Base-by-base conservation (phyloP, 2,329 filamentous ascomycete genomes). In the Aurifilum marmelostoma region DNA sequence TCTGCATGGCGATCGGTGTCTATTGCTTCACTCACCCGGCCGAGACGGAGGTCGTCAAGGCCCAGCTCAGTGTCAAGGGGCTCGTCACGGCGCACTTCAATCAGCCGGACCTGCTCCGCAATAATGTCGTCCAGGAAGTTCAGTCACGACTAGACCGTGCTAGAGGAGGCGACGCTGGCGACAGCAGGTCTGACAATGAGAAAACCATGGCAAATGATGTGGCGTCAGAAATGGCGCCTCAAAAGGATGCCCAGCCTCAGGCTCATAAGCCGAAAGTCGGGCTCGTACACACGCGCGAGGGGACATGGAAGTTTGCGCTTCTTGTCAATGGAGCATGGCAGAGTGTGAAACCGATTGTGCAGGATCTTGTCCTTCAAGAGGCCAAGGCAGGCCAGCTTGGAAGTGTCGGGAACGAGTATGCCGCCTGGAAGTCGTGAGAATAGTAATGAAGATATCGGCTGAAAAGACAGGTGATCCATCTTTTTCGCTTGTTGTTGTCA, bases 21-120 rank as follows among this genome's bases (percentile, higher is more conserved):
- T 63, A 52, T 29, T 63, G 43, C 27, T 63, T 63, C 61, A 63
- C 61, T 9, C 61, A 63, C 14, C 61, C 61, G 24, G 61, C 61
- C 14, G 43, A 63, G 43, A 63, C 61, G 1, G 61, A 52, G 61
- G 27, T 63, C 6, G 29, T 63, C 39, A 47, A 52, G 43, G 61
- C 24, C n/a, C 61, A 50, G 24, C 61, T 63, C n/a, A 63, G 61
- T 21, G 43, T 47, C 11, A 63, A 37, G 39, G 61, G 61, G n/a
- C 61, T 63, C 16, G 43, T 32, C 3, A 21, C 24, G 39, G 61
- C 43, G 5, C 37, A 52, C 43, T 63, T 63, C 27, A 32, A 52
- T 16, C 39, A 63, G 11, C 61, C 43, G 6, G 61, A 52, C 18
- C 39, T 47, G 37, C 27, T 47, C 41, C 61, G 43, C 39, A 52